These are phyloP conservation scores for Suillus brevipes DNA, from an alignment of 768 basidiomycete species.

Conservation along the genomic window DNA sequence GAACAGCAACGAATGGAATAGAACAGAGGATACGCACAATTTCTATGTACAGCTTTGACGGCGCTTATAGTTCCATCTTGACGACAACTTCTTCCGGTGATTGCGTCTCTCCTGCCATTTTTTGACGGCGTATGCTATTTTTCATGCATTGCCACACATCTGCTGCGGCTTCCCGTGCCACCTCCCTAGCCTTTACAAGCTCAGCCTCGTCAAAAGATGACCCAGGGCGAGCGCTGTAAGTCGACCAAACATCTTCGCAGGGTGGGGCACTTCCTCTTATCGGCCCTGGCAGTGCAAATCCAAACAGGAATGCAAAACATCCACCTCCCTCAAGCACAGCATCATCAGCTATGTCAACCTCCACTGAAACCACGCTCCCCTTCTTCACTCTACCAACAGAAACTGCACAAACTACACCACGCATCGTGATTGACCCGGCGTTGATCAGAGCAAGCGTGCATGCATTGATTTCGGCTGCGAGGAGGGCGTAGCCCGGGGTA, in stretches of 20 bases:
- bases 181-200: conserved; percentile 44
- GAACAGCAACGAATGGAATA: not conserved
- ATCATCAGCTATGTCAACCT: conserved; percentile 54
- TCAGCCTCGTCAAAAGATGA: conserved; percentile 39
- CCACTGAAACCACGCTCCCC: conserved; percentile 26
- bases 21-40: not conserved
- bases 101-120: conserved; percentile 22
- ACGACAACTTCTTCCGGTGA: conserved; percentile 33
- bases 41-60: not conserved
- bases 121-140: conserved; percentile 24
- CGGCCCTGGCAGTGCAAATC: conserved; percentile 11
- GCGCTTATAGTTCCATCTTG: conserved; percentile 41
- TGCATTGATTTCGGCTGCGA: conserved; percentile 72
- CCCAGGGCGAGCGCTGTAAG: conserved; percentile 20
- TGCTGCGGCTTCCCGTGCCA: conserved; percentile 48
- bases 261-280: conserved; percentile 19
- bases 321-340: conserved; percentile 46
- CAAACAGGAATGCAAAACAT: conserved; percentile 69
- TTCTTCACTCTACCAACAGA: conserved; percentile 45
- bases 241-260: conserved; percentile 29
- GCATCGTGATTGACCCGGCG: conserved; percentile 71
- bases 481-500: conserved; percentile 38
- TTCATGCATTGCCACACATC: conserved; percentile 52
- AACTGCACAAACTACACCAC: conserved; percentile 71
- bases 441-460: conserved; percentile 67